These are phyloP conservation scores for Colletotrichum echinochloae DNA, from an alignment of 2,329 filamentous ascomycete species.

Conservation along the genomic window DNA sequence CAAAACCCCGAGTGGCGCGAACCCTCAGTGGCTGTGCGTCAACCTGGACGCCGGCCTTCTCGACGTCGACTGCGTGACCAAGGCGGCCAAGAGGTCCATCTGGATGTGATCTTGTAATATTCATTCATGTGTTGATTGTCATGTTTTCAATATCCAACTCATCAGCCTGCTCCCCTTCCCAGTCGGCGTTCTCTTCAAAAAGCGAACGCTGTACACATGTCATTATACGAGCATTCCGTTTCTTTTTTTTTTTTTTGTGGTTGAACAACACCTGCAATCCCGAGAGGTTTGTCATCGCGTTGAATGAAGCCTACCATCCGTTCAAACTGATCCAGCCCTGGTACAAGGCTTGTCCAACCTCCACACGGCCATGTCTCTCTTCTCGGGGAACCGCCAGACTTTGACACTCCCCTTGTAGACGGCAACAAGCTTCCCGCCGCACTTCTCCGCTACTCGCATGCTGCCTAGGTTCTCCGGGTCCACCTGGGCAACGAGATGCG, in stretches of 20 bases:
- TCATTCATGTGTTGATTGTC: background rate
- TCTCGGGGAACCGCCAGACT: constrained; percentile 25
- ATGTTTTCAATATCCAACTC: background rate
- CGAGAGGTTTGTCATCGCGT: background rate
- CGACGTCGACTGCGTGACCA: constrained; percentile 35
- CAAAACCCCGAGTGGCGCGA: constrained; percentile 37
- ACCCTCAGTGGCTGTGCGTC: constrained; percentile 33
- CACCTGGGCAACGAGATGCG: constrained; percentile 21
- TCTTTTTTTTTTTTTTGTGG: background rate
- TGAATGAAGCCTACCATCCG: background rate
- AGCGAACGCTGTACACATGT: too few species aligned
- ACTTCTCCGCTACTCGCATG: constrained; percentile 23
- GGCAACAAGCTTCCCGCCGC: background rate
- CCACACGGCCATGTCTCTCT: constrained; percentile 28
- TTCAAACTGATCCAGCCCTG: background rate
- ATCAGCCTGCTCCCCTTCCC: background rate
- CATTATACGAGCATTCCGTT: too few species aligned
- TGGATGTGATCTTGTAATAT: background rate
- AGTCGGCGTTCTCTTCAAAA: background rate
- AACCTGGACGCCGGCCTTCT: constrained; percentile 37
- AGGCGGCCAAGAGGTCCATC: constrained; percentile 23
- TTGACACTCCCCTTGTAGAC: constrained; percentile 15
- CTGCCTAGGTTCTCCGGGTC: constrained; percentile 13
- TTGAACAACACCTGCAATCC: background rate
- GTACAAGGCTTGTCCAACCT: constrained; percentile 6